These are phyloP conservation scores for Hypoxylon perforatum DNA, from an alignment of 495 filamentous ascomycete species.

Conservation along the genomic window DNA sequence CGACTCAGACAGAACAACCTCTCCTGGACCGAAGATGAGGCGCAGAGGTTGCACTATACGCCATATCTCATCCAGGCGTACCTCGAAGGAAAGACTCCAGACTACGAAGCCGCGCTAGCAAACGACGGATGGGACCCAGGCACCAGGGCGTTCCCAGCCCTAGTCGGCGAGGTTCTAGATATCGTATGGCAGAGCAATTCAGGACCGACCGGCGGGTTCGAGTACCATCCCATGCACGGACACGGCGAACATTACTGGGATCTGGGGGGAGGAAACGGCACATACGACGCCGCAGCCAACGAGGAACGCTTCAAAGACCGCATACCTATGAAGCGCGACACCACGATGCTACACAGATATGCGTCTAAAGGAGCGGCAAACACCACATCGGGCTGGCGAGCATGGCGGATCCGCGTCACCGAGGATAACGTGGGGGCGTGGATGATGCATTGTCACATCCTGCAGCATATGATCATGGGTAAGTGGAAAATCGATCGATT, in stretches of 20 bases:
- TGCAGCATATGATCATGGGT: slow-evolving; percentile 67
- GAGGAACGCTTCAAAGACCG: slow-evolving; percentile 57
- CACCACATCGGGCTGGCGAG: slow-evolving; percentile 65
- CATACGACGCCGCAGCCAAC: slow-evolving; percentile 64
- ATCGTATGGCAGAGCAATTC: slow-evolving; percentile 66
- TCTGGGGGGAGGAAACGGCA: slow-evolving; percentile 66
- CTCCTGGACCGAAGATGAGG: slow-evolving; percentile 61
- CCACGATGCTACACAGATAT: slow-evolving; percentile 66
- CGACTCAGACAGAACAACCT: slow-evolving; percentile 55
- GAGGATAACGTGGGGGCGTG: slow-evolving; percentile 64
- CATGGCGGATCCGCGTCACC: slow-evolving; percentile 64
- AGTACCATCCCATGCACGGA: slow-evolving; percentile 70
- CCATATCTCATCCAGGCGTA: slow-evolving; percentile 70
- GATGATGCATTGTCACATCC: slow-evolving; percentile 73
- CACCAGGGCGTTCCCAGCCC: slow-evolving; percentile 62
- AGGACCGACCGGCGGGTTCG: slow-evolving; percentile 59
- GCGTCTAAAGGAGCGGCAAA: slow-evolving; percentile 46
- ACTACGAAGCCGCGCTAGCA: slow-evolving; percentile 54
- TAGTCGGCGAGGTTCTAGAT: slow-evolving; percentile 70
- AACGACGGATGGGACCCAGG: slow-evolving; percentile 66
- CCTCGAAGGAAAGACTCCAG: slow-evolving; percentile 53
- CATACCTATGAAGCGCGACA: slow-evolving; percentile 63
- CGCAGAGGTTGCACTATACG: slow-evolving; percentile 32
- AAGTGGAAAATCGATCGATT: slow-evolving; percentile 25
- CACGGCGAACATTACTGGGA: slow-evolving; percentile 70